These are phyloP conservation scores for Candida sp. DNA, from an alignment of 1,139 yeast genomes.

Conservation along the genomic window DNA sequence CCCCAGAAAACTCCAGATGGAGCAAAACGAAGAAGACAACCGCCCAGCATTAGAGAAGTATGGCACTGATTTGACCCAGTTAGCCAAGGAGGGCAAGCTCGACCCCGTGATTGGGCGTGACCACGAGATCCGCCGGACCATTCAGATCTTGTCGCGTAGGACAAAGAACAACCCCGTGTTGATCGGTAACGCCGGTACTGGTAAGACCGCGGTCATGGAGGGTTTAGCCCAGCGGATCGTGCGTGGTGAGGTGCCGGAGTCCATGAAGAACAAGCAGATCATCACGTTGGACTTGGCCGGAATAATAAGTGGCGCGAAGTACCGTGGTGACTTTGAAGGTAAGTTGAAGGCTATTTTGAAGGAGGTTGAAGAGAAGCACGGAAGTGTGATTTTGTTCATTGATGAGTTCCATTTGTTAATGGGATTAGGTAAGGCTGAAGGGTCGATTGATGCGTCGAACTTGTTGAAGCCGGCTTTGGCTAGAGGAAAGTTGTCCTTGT, in stretches of 20 bases:
- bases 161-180: constrained; percentile 95
- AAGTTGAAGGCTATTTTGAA: constrained; percentile 82
- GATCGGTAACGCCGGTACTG: constrained; percentile 97
- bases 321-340: constrained; percentile 95
- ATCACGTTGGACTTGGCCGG: constrained; percentile 88
- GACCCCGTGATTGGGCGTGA: constrained; percentile 99
- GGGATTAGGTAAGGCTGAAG: constrained; percentile 96
- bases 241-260: constrained; percentile 93
- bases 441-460: constrained; percentile 95
- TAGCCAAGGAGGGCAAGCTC: constrained; percentile 88
- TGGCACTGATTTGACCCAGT: constrained; percentile 86
- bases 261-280: constrained; percentile 83
- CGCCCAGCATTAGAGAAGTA: constrained; percentile 83
- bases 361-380: constrained; percentile 85
- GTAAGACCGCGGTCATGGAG: constrained; percentile 96
- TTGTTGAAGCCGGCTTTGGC: constrained; percentile 93
- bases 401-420: constrained; percentile 92
- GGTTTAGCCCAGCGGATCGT: constrained; percentile 94
- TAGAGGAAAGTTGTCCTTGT: constrained; percentile 89
- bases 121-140: constrained; percentile 91
- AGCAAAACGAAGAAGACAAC: constrained; percentile 51
- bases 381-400: constrained; percentile 80
- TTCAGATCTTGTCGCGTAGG: constrained; percentile 89
- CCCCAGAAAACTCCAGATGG: constrained; percentile 35
- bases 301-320: constrained; percentile 93